phyloP scores from a whole-genome alignment of 2,329 filamentous ascomycete species.

The Stachybotrys chlorohalonatus region DNA sequence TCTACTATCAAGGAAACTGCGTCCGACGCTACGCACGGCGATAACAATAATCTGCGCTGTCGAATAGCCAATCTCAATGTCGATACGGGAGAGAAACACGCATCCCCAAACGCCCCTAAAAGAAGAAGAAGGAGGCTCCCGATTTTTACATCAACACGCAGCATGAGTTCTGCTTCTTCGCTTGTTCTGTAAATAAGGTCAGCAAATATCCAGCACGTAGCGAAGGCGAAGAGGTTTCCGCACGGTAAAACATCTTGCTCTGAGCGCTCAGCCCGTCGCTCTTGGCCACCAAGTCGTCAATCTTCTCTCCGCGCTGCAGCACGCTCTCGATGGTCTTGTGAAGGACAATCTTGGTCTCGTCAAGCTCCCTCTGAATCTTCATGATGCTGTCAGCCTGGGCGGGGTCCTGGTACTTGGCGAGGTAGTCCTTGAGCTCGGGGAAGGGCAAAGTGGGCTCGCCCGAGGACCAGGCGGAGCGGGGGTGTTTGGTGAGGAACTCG shows the following conservation, averaged over 20 bases:
- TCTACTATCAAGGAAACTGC: background rate
- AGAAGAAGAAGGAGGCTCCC: background rate
- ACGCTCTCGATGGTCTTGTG: slow-evolving; percentile 92
- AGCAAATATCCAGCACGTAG: slow-evolving; percentile 3
- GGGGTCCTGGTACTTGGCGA: slow-evolving; percentile 71
- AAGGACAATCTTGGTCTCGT: slow-evolving; percentile 94
- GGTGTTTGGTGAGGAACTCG: slow-evolving; percentile 73
- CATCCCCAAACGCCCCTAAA: background rate
- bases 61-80: slow-evolving; percentile 22
- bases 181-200: slow-evolving; percentile 38
- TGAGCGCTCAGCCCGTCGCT: slow-evolving; percentile 82
- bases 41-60: slow-evolving; percentile 15
- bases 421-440: slow-evolving; percentile 71
- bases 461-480: slow-evolving; percentile 56
- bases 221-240: slow-evolving; percentile 14
- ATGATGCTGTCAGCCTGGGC: slow-evolving; percentile 83
- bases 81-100: background rate
- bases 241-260: slow-evolving; percentile 97
- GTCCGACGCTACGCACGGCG: slow-evolving; percentile 1
- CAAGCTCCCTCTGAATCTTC: slow-evolving; percentile 93
- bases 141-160: slow-evolving; percentile 54
- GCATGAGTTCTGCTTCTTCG: slow-evolving; percentile 76
- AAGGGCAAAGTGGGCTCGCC: slow-evolving; percentile 48
- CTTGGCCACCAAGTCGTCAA: slow-evolving; percentile 88
- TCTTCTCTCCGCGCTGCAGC: slow-evolving; percentile 89